phyloP scores from a whole-genome alignment of 495 filamentous ascomycete genomes.

The Talaromyces ruber region DNA sequence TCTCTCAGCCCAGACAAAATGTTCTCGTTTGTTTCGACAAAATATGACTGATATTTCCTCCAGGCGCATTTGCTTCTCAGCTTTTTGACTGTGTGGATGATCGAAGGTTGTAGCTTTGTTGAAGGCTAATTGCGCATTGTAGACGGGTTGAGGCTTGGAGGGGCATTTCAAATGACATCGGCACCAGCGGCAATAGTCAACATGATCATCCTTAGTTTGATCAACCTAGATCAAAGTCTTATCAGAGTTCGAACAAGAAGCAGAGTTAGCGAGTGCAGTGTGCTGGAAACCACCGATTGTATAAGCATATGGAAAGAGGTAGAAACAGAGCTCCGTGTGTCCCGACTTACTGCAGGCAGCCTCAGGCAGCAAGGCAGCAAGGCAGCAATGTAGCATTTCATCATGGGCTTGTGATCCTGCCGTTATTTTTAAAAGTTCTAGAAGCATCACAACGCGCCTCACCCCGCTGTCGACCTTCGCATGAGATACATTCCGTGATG shows the following conservation, averaged over 20 bases:
- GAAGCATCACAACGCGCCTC: neutral
- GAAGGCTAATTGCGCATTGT: neutral
- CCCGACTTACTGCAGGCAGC: neutral
- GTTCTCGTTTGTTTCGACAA: neutral
- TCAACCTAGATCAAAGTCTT: neutral
- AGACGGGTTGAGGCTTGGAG: neutral
- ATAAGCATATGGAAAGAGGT: neutral
- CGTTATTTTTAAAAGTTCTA: neutral
- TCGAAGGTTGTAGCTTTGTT: neutral
- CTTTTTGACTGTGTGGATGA: neutral
- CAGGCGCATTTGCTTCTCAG: neutral
- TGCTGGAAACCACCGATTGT: neutral
- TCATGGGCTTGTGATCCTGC: neutral
- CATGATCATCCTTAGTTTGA: neutral
- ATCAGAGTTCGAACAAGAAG: neutral
- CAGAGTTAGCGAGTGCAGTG: neutral
- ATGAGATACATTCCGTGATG: neutral
- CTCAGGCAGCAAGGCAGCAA: neutral
- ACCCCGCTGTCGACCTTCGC: neutral
- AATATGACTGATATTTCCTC: neutral
- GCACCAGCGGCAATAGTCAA: neutral
- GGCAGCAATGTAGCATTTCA: neutral
- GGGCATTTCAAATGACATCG: conserved; percentile 3
- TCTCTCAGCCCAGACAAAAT: neutral
- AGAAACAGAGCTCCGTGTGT: neutral